Base-by-base conservation (phyloP, 352 stramenopile species). In the Globisporangium mamillatum region DNA sequence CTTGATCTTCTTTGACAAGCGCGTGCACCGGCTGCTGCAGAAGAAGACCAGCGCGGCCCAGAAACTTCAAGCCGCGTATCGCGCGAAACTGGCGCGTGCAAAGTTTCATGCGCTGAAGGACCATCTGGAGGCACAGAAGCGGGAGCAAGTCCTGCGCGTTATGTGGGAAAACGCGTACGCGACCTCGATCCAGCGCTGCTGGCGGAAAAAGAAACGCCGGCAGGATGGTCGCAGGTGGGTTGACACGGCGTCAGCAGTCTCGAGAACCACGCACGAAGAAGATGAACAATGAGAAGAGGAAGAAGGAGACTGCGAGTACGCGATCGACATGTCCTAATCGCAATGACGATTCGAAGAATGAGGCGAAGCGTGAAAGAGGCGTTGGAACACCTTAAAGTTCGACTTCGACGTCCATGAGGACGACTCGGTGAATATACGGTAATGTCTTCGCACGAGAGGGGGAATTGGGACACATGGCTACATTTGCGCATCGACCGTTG, bases 141-240 rank as follows among this genome's bases (percentile, higher is more conserved):
- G 84, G 0, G 73, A 80, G 18, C 70, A 79, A 24, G 75, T 89
- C 24, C 64, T 93, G 32, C 66, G 76, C 2, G 12, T 60, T 1
- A 93, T 93, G 86, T 93, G 86, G 86, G 66, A 79, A 50, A 88
- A 90, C 34, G 79, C 82, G n/a, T 92, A 90, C 63, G 86, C 86
- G 25, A 89, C 80, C 12, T 78, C 72, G 5, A 86, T 93, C 38
- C 82, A 92, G 69, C 74, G 58, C 6, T 89, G 80, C 72, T 93
- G 85, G 82, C 76, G 79, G 6, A 67, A 72, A 25, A 62, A 50
- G 10, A 60, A 46, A 20, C 38, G 18, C 10, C 44, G n/a, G 44
- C 44, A 9, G 18, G 4, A 12, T 8, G 2, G 3, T 52, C 6
- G 10, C 18, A 52, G 44, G 18, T 24, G 16, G 18, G n/a, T 22